phyloP scores from a whole-genome alignment of 2,329 filamentous ascomycete species.

The Colletotrichum incanum region DNA sequence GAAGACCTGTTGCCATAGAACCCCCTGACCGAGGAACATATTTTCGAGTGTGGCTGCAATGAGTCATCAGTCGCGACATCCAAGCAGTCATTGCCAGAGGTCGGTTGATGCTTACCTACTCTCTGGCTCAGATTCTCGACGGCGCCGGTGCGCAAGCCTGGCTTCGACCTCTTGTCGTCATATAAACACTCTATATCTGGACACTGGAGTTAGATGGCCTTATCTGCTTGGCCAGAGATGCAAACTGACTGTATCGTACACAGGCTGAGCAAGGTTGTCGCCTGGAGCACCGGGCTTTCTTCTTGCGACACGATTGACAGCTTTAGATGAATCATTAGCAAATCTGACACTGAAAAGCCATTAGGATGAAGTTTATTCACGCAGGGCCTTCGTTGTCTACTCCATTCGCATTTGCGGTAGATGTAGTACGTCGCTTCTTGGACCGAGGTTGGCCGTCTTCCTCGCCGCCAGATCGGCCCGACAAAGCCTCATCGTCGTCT shows the following conservation, averaged over 20 bases:
- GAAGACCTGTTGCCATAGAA: too few relatives aligned
- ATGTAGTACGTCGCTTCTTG: constrained; percentile 26
- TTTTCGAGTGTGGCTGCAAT: constrained; percentile 46
- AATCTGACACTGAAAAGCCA: too few relatives aligned
- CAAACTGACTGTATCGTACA: constrained; percentile 49
- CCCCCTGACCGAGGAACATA: too few relatives aligned
- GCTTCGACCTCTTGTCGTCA: constrained; percentile 52
- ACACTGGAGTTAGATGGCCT: background rate
- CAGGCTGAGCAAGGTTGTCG: constrained; percentile 60
- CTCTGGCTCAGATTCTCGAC: constrained; percentile 54
- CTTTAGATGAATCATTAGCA: constrained; percentile 21
- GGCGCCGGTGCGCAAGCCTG: constrained; percentile 53
- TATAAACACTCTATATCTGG: constrained; percentile 52
- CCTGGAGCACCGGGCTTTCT: constrained; percentile 62
- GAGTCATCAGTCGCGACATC: background rate
- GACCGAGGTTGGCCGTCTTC: constrained; percentile 19
- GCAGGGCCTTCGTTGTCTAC: constrained; percentile 23
- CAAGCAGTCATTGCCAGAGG: background rate
- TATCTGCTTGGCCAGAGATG: too few relatives aligned
- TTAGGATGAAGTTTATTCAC: background rate
- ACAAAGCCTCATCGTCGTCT: constrained; percentile 25
- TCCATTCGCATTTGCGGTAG: constrained; percentile 12
- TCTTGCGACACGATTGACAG: constrained; percentile 61
- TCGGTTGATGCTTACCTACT: constrained; percentile 19
- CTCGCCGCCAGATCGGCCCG: constrained; percentile 26